A percentile compares a stretch with the other conserved stretches of the same genome.
Conservation (phyloP, 345 rosid genomes). For the Eucalyptus erythrocorys region DNA sequence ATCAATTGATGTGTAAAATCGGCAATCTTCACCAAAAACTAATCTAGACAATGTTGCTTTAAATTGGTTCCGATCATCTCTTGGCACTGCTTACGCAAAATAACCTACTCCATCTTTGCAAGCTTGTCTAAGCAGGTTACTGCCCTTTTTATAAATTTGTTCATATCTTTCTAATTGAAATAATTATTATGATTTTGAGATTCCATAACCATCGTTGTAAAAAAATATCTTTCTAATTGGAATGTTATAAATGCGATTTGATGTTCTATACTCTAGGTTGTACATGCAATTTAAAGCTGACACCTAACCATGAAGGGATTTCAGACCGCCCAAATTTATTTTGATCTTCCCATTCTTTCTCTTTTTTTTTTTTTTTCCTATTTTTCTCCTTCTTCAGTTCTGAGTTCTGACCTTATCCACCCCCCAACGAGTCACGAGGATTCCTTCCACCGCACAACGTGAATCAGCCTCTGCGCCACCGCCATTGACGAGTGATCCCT, state of each 20-base stretch:
- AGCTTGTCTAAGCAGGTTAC: neutral
- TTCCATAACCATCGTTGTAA: neutral
- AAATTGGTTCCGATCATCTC: neutral
- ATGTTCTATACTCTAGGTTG: neutral
- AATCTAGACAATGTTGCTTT: neutral
- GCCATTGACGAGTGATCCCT: neutral
- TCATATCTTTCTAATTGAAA: neutral
- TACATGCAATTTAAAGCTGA: neutral
- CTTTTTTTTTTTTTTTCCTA: neutral
- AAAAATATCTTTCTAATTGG: neutral
- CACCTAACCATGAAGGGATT: neutral
- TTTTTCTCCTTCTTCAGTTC: neutral
- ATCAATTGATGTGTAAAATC: neutral
- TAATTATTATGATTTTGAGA: neutral
- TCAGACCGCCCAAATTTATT: neutral
- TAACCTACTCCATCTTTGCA: neutral
- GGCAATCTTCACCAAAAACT: neutral
- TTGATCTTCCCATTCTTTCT: no score
- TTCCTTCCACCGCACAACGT: neutral
- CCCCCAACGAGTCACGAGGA: neutral
- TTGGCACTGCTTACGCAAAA: rapidly evolving
- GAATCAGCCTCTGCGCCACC: neutral
- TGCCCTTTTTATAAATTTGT: neutral
- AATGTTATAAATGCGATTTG: neutral
- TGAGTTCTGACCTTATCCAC: neutral